Evolutionary conservation across 2,329 filamentous ascomycete species (phyloP), one percentile per base, ranked within the genome.

Genomic region (Xylaria sp.): DNA sequence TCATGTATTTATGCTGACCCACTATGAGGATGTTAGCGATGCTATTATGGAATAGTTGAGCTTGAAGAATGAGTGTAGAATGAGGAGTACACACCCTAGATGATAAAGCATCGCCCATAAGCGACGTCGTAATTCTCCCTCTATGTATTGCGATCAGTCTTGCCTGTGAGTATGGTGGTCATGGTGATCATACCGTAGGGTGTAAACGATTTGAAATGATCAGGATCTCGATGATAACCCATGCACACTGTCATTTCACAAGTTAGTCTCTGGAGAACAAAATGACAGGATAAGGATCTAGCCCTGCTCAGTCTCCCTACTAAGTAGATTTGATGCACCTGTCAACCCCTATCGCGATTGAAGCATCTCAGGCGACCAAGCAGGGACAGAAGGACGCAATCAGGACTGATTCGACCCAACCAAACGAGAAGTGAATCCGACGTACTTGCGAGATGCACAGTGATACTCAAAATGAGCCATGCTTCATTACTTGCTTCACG

Each of bases 171-270:
- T 9, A 2, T 37, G 10, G 8, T 30, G 46, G 13, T 34, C 4
- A 2, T 18, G 18, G n/a, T 16, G 19, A 58, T 56, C 49, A 48
- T 62, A n/a, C 75, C 67, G 54, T 78, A 77, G 0, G 73, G 68
- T 0, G 74, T 71, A 19, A 80, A 73, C n/a, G 69, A 69, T 0
- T 73, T 68, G 59, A 77, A 79, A 57, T 76, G 71, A 13, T 64
- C 68, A 0, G 76, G 69, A 59, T 81, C 79, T 30, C 77, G 70
- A 59, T 81, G 78, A 57, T 76, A 78, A 0, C 74, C 76, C 74
- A 75, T 76, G 4, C 71, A 72, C 61, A 77, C 66, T 37, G 71
- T 70, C 0, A 74, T 34, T 70, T 68, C 2, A 48, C 9, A 6
- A 4, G 18, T 66, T 42, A 63, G 49, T 50, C 11, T 19, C 1